Conservation (phyloP, 2,329 filamentous ascomycete species). For the Catunica adiposa region DNA sequence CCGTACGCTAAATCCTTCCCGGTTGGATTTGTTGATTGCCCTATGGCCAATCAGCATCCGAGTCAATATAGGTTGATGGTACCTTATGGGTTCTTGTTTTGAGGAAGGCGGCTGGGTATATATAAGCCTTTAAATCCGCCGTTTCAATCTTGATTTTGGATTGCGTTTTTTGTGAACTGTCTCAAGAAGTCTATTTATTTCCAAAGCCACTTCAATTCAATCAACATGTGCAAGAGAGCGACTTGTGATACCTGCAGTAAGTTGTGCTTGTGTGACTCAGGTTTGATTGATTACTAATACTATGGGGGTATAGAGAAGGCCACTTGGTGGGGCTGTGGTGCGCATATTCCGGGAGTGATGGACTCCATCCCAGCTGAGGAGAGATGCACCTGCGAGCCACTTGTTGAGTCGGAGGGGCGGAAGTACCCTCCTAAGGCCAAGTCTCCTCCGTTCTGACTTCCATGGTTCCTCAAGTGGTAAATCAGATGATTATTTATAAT, state of each 20-base stretch:
- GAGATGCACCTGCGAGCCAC: conserved; percentile 50
- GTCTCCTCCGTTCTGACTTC: conserved; percentile 16
- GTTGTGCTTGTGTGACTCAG: conserved; percentile 19
- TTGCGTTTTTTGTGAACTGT: neutral
- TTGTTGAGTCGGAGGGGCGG: conserved; percentile 41
- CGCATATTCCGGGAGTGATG: conserved; percentile 45
- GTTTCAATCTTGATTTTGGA: neutral
- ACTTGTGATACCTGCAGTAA: conserved; percentile 46
- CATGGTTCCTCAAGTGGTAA: neutral
- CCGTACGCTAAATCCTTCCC: neutral
- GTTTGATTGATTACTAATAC: conserved; percentile 1
- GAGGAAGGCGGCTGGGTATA: neutral
- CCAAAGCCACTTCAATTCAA: neutral
- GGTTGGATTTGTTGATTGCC: neutral
- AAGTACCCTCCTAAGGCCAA: conserved; percentile 46
- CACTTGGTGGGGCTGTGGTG: conserved; percentile 51
- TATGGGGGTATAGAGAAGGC: conserved; percentile 31
- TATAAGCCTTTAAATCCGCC: neutral
- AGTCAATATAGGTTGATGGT: neutral
- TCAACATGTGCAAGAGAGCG: conserved; percentile 47
- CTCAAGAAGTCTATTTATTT: neutral
- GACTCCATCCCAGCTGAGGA: conserved; percentile 38
- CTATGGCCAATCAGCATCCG: neutral
- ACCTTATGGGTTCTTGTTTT: neutral
- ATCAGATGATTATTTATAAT: neutral